Percentiles rank a stretch among this genome's conserved stretches.
These are phyloP conservation scores for Zarea fungicola DNA, from an alignment of 2,329 filamentous ascomycete genomes.

Conservation along the genomic window DNA sequence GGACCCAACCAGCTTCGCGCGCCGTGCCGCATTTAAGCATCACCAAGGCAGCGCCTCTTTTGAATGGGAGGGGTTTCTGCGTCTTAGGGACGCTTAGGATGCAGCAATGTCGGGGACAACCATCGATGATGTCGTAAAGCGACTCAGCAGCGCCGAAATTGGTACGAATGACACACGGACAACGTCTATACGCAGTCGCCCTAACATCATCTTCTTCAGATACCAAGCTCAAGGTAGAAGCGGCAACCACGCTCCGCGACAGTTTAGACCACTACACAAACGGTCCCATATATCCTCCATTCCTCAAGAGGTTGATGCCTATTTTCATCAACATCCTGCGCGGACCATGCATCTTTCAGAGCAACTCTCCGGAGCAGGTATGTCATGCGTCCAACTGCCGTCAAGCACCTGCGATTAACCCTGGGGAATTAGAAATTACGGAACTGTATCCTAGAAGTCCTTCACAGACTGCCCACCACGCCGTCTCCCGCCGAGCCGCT, in stretches of 20 bases:
- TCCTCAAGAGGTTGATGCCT: constrained; percentile 83
- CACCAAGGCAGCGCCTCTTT: constrained; percentile 15
- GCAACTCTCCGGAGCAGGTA: constrained; percentile 84
- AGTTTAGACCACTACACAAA: constrained; percentile 83
- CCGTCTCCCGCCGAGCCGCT: constrained; percentile 71
- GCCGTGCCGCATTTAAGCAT: too few species aligned
- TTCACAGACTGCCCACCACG: constrained; percentile 75
- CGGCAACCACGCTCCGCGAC: constrained; percentile 83
- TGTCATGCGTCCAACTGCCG: constrained; percentile 19
- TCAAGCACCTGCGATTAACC: constrained; percentile 15
- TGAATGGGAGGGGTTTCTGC: constrained; percentile 32
- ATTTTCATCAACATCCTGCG: constrained; percentile 81
- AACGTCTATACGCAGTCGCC: too few species aligned
- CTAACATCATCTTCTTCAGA: constrained; percentile 47
- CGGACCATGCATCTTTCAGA: constrained; percentile 85
- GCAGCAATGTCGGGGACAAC: constrained; percentile 55
- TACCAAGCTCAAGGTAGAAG: constrained; percentile 71
- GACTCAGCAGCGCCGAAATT: constrained; percentile 50
- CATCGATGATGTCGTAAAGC: constrained; percentile 60
- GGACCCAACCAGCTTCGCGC: too few species aligned
- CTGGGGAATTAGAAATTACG: constrained; percentile 67
- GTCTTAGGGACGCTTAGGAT: constrained; percentile 38
- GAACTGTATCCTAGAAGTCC: constrained; percentile 88
- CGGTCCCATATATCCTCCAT: constrained; percentile 69
- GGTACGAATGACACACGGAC: constrained; percentile 38